Conservation (phyloP, 768 basidiomycete genomes). For the Kwoniella shandongensis region DNA sequence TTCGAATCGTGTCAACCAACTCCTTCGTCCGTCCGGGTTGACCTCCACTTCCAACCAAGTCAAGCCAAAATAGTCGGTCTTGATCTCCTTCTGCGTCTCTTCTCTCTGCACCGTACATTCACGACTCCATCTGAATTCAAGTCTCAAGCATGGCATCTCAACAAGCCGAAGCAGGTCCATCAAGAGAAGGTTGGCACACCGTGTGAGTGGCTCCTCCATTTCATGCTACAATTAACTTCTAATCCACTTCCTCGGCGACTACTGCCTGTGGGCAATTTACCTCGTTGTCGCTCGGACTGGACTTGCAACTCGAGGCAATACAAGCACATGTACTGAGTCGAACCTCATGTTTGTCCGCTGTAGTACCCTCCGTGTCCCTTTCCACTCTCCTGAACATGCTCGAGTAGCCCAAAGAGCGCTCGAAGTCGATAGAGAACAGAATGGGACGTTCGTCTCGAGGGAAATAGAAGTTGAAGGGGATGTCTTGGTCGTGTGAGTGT, state of each 20-base stretch:
- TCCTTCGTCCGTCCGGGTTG: too few relatives aligned
- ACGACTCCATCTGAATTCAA: background rate
- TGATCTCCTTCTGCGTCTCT: too few relatives aligned
- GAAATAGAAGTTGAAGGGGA: slow-evolving; percentile 67
- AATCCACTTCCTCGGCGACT: too few relatives aligned
- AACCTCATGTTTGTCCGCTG: too few relatives aligned
- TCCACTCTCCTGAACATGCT: slow-evolving; percentile 72
- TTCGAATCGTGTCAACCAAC: too few relatives aligned
- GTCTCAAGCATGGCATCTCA: slow-evolving; percentile 3
- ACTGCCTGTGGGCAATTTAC: background rate
- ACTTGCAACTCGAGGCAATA: too few relatives aligned
- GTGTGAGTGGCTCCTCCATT: slow-evolving; percentile 12
- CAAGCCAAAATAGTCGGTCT: too few relatives aligned
- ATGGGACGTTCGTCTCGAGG: slow-evolving; percentile 75
- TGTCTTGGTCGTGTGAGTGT: slow-evolving; percentile 71
- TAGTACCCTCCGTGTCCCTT: slow-evolving; percentile 76
- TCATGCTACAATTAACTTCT: too few relatives aligned
- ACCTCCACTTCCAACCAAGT: too few relatives aligned
- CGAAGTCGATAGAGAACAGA: slow-evolving; percentile 81
- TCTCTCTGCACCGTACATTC: too few relatives aligned
- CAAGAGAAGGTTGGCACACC: slow-evolving; percentile 30
- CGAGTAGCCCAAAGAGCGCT: slow-evolving; percentile 77
- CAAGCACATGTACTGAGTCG: too few relatives aligned
- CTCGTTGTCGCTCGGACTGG: too few relatives aligned
- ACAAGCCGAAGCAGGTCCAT: slow-evolving; percentile 29